Conservation (phyloP, 768 basidiomycete genomes). For the Leccinum truebloodii region DNA sequence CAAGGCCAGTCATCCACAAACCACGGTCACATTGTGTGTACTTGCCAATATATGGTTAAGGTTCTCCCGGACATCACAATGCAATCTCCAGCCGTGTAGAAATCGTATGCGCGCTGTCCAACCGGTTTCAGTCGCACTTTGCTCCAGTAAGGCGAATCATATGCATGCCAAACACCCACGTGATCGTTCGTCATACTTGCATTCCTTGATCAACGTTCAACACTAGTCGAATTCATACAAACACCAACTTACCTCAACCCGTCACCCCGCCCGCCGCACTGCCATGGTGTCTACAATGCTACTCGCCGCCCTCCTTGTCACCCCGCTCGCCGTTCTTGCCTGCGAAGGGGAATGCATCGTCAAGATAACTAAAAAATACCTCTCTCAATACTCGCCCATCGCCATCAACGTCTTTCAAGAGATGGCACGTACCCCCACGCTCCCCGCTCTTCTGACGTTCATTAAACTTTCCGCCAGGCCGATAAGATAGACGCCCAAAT, state of each 20-base stretch:
- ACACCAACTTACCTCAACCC: not conserved
- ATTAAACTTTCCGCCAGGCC: conserved; percentile 30
- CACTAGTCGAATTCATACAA: not conserved
- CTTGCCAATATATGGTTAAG: not conserved
- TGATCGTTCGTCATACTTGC: conserved; percentile 14
- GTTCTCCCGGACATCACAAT: not conserved
- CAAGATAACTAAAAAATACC: conserved; percentile 56
- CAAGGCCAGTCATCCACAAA: conserved; percentile 2
- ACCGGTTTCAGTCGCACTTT: not conserved
- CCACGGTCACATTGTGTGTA: not conserved
- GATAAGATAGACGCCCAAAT: conserved; percentile 35
- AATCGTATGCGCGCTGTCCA: not conserved
- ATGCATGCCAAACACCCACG: conserved; percentile 20
- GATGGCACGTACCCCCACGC: conserved; percentile 41
- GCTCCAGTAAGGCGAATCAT: not conserved
- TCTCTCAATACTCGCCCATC: conserved; percentile 48
- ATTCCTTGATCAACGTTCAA: not conserved
- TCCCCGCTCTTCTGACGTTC: not conserved
- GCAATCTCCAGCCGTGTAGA: not conserved
- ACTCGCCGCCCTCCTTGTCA: conserved; percentile 27
- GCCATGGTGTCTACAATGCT: conserved; percentile 24
- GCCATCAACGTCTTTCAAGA: conserved; percentile 39
- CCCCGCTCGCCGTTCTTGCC: conserved; percentile 45
- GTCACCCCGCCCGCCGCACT: conserved; percentile 12
- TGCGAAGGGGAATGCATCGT: conserved; percentile 74